These are phyloP conservation scores for Trichoderma gracile DNA, from an alignment of 2,329 filamentous ascomycete genomes.

Conservation along the genomic window DNA sequence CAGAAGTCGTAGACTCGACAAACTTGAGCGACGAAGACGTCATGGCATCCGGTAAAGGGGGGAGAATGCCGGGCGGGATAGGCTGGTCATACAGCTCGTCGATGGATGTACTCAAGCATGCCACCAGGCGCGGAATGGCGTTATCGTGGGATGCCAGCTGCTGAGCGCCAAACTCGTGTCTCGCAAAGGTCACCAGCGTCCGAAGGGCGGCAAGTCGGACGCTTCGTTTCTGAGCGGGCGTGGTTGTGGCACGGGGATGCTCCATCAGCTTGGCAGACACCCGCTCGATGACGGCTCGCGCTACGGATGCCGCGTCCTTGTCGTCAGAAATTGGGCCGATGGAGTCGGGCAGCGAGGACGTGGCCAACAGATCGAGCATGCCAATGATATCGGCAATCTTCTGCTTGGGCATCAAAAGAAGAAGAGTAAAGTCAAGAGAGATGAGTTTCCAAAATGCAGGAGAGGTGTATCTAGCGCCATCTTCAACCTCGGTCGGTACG, in stretches of 20 bases:
- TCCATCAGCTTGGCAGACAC: slow-evolving; percentile 65
- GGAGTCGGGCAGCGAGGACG: slow-evolving; percentile 62
- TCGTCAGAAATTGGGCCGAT: slow-evolving; percentile 64
- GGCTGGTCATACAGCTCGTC: slow-evolving; percentile 69
- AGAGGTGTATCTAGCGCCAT: slow-evolving; percentile 36
- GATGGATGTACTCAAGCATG: slow-evolving; percentile 63
- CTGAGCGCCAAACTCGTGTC: slow-evolving; percentile 61
- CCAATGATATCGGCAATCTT: slow-evolving; percentile 61
- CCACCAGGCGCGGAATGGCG: slow-evolving; percentile 73
- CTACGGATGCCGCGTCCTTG: slow-evolving; percentile 47
- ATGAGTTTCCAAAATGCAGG: slow-evolving; percentile 67
- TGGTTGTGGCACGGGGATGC: slow-evolving; percentile 44
- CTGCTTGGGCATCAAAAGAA: slow-evolving; percentile 68
- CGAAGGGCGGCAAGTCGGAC: slow-evolving; percentile 52
- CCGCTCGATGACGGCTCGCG: slow-evolving; percentile 57
- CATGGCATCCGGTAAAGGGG: slow-evolving; percentile 28
- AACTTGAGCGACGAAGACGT: slow-evolving; percentile 11
- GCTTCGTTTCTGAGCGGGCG: slow-evolving; percentile 43
- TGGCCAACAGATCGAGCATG: slow-evolving; percentile 66
- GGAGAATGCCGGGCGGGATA: slow-evolving; percentile 45
- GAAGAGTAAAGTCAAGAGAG: slow-evolving; percentile 64
- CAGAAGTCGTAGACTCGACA: slow-evolving; percentile 30
- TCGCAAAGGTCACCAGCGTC: slow-evolving; percentile 61
- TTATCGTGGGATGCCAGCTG: slow-evolving; percentile 68
- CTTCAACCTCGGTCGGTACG: slow-evolving; percentile 37